A percentile compares a stretch with the other conserved stretches of the same genome.
These are phyloP conservation scores for Penicillium sp. DNA, from an alignment of 2,329 filamentous ascomycete genomes.

Conservation along the genomic window DNA sequence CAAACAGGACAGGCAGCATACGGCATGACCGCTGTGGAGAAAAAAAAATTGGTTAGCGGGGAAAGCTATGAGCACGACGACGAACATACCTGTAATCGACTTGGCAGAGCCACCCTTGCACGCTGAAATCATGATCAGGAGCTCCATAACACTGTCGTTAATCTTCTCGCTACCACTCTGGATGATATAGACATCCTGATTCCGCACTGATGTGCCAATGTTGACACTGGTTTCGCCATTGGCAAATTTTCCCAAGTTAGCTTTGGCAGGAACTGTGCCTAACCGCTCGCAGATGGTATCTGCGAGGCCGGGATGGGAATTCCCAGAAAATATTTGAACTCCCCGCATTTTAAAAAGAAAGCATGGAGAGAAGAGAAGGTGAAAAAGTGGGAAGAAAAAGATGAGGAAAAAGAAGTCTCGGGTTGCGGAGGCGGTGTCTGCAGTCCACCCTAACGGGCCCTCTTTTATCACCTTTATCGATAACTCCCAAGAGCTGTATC, in stretches of 20 bases:
- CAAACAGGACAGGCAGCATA: constrained; percentile 41
- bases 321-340: constrained; percentile 68
- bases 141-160: constrained; percentile 99
- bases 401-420: constrained; percentile 15
- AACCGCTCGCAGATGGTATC: constrained; percentile 68
- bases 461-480: constrained; percentile 9
- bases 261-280: constrained; percentile 61
- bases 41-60: constrained; percentile 12
- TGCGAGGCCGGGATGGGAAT: constrained; percentile 64
- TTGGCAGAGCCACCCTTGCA: constrained; percentile 97
- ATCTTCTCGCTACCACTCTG: constrained; percentile 95
- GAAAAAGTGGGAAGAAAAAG: constrained; percentile 20
- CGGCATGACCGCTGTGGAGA: constrained; percentile 47
- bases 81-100: constrained; percentile 82
- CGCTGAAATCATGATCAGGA: constrained; percentile 98
- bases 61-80: constrained; percentile 9
- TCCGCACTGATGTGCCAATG: constrained; percentile 74
- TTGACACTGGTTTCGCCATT: constrained; percentile 72
- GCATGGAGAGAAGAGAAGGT: constrained; percentile 17
- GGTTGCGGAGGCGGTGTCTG: constrained; percentile 16
- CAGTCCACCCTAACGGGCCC: constrained; percentile 21
- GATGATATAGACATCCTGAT: constrained; percentile 98
- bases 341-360: constrained; percentile 56
- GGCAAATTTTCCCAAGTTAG: constrained; percentile 66
- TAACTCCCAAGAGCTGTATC: constrained; percentile 9